Conservation (phyloP, 768 basidiomycete genomes). For the Termitomyces titanicus region DNA sequence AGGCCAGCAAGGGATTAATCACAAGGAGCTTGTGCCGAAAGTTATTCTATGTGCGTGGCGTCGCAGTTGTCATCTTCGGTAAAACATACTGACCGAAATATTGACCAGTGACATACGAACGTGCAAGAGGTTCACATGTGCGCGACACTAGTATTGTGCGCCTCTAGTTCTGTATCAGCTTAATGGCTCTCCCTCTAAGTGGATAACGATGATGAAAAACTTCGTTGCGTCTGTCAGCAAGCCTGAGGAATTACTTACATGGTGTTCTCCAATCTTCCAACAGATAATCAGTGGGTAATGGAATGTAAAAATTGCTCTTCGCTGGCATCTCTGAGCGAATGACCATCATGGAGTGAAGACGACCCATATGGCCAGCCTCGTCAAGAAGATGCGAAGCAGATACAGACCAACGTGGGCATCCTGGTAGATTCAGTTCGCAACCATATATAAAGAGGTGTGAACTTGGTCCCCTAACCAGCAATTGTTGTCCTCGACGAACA, state of each 20-base stretch:
- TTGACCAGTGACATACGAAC: neutral
- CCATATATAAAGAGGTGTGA: neutral
- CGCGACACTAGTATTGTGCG: neutral
- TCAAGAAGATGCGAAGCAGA: neutral
- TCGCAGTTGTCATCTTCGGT: neutral
- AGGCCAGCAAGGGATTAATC: neutral
- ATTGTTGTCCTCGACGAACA: neutral
- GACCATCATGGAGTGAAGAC: neutral
- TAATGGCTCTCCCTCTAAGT: neutral
- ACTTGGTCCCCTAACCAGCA: neutral
- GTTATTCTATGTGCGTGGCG: neutral
- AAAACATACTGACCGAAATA: neutral
- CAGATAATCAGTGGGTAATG: neutral
- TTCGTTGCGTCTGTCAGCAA: neutral
- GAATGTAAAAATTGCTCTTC: neutral
- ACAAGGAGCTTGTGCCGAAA: neutral
- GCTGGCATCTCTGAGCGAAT: neutral
- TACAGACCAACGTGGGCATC: neutral
- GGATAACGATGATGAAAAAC: neutral
- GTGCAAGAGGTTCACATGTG: neutral
- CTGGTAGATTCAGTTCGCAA: neutral
- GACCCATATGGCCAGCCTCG: neutral
- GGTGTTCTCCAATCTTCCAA: neutral
- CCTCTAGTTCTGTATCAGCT: neutral
- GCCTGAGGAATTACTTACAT: neutral